Conservation (phyloP, 1,284 basidiomycete genomes). For the Trametes polyzona region DNA sequence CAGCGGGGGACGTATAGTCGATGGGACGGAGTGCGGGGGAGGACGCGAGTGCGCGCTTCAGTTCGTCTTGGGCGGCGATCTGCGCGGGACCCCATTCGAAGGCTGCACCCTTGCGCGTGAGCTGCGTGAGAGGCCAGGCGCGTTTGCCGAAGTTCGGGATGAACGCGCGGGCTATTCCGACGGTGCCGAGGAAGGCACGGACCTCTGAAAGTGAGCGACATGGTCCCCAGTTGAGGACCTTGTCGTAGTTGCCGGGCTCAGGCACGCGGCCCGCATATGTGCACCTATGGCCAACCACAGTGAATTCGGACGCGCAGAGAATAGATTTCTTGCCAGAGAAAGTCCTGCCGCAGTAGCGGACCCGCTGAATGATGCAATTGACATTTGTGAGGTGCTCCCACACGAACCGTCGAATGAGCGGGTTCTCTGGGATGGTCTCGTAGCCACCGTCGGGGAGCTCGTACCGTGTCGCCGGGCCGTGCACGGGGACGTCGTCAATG, state of each 20-base stretch:
- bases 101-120: constrained; percentile 25
- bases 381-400: constrained; percentile 36
- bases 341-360: constrained; percentile 33
- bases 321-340: constrained; percentile 27
- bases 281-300: constrained; percentile 34
- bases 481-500: constrained; percentile 36
- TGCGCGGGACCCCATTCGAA: constrained; percentile 32
- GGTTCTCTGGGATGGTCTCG: constrained; percentile 36
- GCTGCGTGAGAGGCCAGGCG: constrained; percentile 25
- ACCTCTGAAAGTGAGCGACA: constrained; percentile 26
- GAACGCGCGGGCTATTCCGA: constrained; percentile 27
- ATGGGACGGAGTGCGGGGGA: constrained; percentile 40
- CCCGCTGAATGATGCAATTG: constrained; percentile 35
- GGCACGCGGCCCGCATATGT: constrained; percentile 30
- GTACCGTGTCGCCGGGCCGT: constrained; percentile 31
- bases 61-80: constrained; percentile 22
- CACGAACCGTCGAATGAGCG: constrained; percentile 38
- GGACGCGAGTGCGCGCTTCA: constrained; percentile 30
- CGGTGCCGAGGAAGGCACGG: constrained; percentile 27
- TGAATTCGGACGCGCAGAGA: constrained; percentile 22
- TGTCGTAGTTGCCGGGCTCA: constrained; percentile 28
- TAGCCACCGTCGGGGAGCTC: constrained; percentile 19
- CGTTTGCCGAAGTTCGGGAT: constrained; percentile 26
- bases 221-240: constrained; percentile 30
- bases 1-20: constrained; percentile 52